Base-by-base conservation (phyloP, 179 eudicot species). In the Monotropa hypopitys region DNA sequence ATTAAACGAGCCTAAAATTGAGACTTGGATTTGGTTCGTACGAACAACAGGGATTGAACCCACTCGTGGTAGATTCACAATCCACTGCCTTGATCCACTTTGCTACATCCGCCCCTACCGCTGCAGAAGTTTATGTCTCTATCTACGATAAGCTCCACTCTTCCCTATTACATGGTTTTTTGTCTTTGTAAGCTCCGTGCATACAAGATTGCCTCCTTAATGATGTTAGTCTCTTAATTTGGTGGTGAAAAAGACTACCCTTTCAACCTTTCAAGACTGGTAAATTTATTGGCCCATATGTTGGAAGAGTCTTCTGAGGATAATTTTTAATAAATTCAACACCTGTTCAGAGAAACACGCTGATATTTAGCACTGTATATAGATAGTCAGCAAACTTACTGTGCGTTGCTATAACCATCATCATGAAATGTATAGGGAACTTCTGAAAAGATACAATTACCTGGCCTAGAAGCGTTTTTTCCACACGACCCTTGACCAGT, bases 391-490 rank as follows among this genome's bases (percentile, higher is more conserved):
- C 43, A 33, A 72, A n/a, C 13, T 7, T 51, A 43, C 18, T 15
- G 56, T 49, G 63, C 28, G 26, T 15, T 9, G 43, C 63, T 66
- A 16, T 8, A 30, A 20, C 49, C 43, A 65, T 28, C 30, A 13
- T 67, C 45, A 73, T 65, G 18, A 80, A 78, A 59, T n/a, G 70
- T 15, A 70, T 3, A 33, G 23, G 62, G 8, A 67, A 76, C 79
- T 53, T 35, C 40, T 20, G 7, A 49, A 54, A n/a, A 80, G 43
- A 50, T 15, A 50, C 30, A 62, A 72, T 46, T 81, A 95, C 99
- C 96, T 95, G 89, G 77, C 88, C 94, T 83, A 95, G 81, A 77
- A 83, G 77, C 18, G 99, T 91, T 84, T 89, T 93, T 83, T 91
- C 97, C 73, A 95, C 87, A 32, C 86, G 96, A 38, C 84, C 94